Base-by-base conservation (phyloP, 345 rosid species). In the Syzygium aqueum region DNA sequence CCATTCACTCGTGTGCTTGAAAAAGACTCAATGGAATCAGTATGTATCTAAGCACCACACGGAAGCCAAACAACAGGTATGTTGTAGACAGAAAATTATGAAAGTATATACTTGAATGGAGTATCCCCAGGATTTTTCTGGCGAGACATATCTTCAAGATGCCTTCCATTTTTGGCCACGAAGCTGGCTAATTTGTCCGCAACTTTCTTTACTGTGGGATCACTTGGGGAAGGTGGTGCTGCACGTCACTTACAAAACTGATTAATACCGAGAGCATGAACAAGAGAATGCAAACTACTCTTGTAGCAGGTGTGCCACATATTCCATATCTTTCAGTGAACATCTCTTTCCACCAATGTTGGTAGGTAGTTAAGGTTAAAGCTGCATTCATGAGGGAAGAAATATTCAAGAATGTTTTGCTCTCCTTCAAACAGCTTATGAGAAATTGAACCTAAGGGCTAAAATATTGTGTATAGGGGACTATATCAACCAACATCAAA, bases 221-320 rank as follows among this genome's bases (percentile, higher is more conserved):
- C 97, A 84, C 94, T 94, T 83, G 98, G 99, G 88, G 95, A 87
- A 91, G 93, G 89, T 89, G 99, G 98, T 92, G 96, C 98, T 98
- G 99, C 99, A 98, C 92, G 94, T 98, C 97, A 98, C 99, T 96
- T 96, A 98, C 86, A 98, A 97, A 97, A 98, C 97, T 92, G 97
- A 94, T 98, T 98, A 96, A 96, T 96, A 98, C 98, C 94, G 87
- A 95, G 96, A 91, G 94, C 96, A 97, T 95, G 98, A 96, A 97
- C 96, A 95, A 95, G 90, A 93, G 96, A 97, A 96, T 94, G 97
- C 96, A 97, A 97, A 96, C 89, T 94, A 95, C 95, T 95, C 98
- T 96, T 91, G 96, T 93, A 94, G 96, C 96, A 97, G 97, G 95
- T 91, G 89, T 93, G 96, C 94, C 94, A 96, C 94, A 92, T 91